phyloP scores from a whole-genome alignment of 495 filamentous ascomycete species.

The Xylaria palmicola region DNA sequence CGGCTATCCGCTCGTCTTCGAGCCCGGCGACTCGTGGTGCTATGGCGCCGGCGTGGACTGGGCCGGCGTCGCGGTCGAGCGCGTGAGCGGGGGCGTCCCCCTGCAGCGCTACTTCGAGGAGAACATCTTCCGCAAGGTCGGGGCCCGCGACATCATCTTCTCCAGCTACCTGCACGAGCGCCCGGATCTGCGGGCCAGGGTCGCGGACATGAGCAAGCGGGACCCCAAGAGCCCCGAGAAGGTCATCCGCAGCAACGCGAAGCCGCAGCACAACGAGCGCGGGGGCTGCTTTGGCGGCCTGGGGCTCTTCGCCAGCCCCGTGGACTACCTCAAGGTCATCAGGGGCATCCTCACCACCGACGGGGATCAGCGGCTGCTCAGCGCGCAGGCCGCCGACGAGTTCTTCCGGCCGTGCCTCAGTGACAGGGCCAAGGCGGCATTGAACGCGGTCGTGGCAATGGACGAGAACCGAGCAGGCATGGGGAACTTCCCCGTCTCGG shows the following conservation, averaged over 20 bases:
- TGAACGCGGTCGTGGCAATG: not conserved
- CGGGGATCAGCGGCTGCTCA: conserved; percentile 6
- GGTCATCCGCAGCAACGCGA: conserved; percentile 8
- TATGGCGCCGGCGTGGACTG: conserved; percentile 51
- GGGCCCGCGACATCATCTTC: conserved; percentile 40
- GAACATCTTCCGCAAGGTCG: conserved; percentile 47
- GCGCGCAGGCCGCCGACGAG: conserved; percentile 7
- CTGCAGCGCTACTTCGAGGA: conserved; percentile 47
- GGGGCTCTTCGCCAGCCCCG: conserved; percentile 16
- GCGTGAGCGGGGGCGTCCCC: conserved; percentile 17
- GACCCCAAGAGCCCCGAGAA: conserved; percentile 3
- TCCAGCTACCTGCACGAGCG: conserved; percentile 11
- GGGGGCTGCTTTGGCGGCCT: conserved; percentile 20
- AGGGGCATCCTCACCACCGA: conserved; percentile 4
- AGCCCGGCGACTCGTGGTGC: conserved; percentile 50
- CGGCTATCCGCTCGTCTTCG: conserved; percentile 42
- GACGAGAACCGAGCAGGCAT: conserved; percentile 1
- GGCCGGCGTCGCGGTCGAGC: conserved; percentile 38
- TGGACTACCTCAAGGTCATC: conserved; percentile 18
- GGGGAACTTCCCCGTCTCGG: conserved; percentile 5
- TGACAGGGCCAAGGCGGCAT: conserved; percentile 8
- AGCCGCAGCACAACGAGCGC: conserved; percentile 14
- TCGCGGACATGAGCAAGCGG: conserved; percentile 16
- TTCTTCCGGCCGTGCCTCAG: conserved; percentile 17
- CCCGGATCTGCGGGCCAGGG: conserved; percentile 5